Evolutionary conservation across 1,139 yeast species (phyloP), one percentile per base, ranked within the genome.

Genomic region (Saccharomyces uvarum): DNA sequence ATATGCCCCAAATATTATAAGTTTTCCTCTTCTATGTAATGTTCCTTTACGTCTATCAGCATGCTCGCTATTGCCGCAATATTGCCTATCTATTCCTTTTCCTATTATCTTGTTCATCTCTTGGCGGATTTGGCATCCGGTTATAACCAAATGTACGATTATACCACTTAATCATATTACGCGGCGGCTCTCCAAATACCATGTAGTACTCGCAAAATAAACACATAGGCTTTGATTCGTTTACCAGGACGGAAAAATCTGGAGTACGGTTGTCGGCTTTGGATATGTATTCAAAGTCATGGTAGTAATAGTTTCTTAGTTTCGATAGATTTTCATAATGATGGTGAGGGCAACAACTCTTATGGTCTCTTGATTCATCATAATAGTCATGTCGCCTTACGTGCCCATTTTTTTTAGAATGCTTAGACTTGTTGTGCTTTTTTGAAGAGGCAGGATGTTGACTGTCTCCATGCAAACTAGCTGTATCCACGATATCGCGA

Each of bases 141-240:
- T 61, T 63, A 49, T 64, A 62, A 8, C 65, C 69, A 55, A 59
- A 60, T 42, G 56, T 73, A 54, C 65, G 68, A 57, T 77, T 76
- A 61, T 77, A 76, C 77, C 81, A 75, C 57, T 75, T 73, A 56
- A 77, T 75, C 71, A 79, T 70, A 58, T 76, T 74, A 13, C 71
- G 62, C 0, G 84, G 84, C 49, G 77, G 74, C 55, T 69, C 73
- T 1, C 86, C 86, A 66, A 76, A 82, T 4, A 82, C 77, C 54
- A 76, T 73, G 62, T 80, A 82, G 63, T 81, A 83, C 63, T 83
- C 85, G 67, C 88, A 83, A 56, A 82, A 76, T 57, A 81, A 73
- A 63, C 88, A 83, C 55, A 69, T 53, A 6, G 69, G 67, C n/a
- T 58, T 56, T 38, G 61, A 57, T 16, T 58, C 59, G 28, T 58